Percentiles rank a stretch among this genome's conserved stretches.
phyloP scores from a whole-genome alignment of 768 basidiomycete genomes.

The Pisolithus albus region DNA sequence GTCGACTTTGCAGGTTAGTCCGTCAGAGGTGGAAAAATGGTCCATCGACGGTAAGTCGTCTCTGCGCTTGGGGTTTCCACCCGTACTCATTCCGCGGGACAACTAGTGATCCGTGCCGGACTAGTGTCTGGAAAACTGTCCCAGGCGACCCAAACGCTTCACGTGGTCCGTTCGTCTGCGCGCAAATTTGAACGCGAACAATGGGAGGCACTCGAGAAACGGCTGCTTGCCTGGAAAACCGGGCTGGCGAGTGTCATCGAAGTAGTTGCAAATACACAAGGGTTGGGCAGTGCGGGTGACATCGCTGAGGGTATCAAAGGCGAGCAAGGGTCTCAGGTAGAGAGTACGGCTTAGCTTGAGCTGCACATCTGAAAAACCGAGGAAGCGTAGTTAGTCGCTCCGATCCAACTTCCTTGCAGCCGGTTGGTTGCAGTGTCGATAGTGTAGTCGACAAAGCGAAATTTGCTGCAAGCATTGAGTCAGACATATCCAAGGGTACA shows the following conservation, averaged over 20 bases:
- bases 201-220: constrained; percentile 73
- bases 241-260: constrained; percentile 65
- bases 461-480: neutral
- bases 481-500: too few species aligned
- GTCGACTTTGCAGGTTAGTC: constrained; percentile 55
- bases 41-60: constrained; percentile 66
- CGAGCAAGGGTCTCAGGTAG: constrained; percentile 18
- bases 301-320: constrained; percentile 16
- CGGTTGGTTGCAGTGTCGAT: too few species aligned
- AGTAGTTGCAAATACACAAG: constrained; percentile 53
- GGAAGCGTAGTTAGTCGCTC: neutral
- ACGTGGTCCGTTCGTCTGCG: constrained; percentile 65
- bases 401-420: neutral
- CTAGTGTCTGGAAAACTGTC: constrained; percentile 79
- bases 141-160: constrained; percentile 67
- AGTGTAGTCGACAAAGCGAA: neutral
- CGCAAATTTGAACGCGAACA: constrained; percentile 72
- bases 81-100: neutral
- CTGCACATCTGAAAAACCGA: neutral
- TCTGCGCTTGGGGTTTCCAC: neutral
- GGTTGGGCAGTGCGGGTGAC: constrained; percentile 17
- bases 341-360: constrained; percentile 14
- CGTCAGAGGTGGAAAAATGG: constrained; percentile 74
- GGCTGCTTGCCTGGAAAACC: constrained; percentile 71
- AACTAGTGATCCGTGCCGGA: constrained; percentile 69